These are phyloP conservation scores for Davidsoniella virescens DNA, from an alignment of 2,329 filamentous ascomycete genomes.

Conservation along the genomic window DNA sequence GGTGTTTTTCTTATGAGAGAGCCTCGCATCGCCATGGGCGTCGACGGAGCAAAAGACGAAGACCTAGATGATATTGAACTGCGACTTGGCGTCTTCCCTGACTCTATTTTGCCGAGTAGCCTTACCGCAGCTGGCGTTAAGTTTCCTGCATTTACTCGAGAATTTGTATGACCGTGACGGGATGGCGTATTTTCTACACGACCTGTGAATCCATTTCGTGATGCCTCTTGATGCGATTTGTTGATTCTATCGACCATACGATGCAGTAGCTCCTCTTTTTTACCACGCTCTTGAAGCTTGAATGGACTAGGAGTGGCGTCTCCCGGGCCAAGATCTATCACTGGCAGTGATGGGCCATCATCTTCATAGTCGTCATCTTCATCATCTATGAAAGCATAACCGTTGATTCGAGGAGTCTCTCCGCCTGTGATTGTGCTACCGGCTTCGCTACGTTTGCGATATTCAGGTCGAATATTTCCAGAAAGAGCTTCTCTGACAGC, in stretches of 20 bases:
- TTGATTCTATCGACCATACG: constrained; percentile 73
- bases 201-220: constrained; percentile 41
- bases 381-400: constrained; percentile 87
- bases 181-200: constrained; percentile 44
- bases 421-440: constrained; percentile 29
- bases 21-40: constrained; percentile 6
- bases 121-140: constrained; percentile 62
- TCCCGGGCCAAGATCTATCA: constrained; percentile 41
- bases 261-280: constrained; percentile 67
- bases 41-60: constrained; percentile 8
- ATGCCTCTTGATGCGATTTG: constrained; percentile 49
- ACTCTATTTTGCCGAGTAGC: constrained; percentile 39
- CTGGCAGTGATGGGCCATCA: constrained; percentile 16
- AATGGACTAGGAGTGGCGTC: constrained; percentile 64
- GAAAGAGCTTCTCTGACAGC: constrained; percentile 73
- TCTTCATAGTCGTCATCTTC: constrained; percentile 33
- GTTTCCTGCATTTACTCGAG: constrained; percentile 21
- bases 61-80: not conserved
- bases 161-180: constrained; percentile 21
- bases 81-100: not conserved
- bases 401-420: constrained; percentile 73
- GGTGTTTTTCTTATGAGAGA: not conserved
- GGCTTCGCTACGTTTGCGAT: constrained; percentile 40
- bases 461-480: constrained; percentile 46
- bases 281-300: constrained; percentile 55